Evolutionary conservation across 2,329 filamentous ascomycete genomes (phyloP).

Genomic region (Fusarium marasasianum): DNA sequence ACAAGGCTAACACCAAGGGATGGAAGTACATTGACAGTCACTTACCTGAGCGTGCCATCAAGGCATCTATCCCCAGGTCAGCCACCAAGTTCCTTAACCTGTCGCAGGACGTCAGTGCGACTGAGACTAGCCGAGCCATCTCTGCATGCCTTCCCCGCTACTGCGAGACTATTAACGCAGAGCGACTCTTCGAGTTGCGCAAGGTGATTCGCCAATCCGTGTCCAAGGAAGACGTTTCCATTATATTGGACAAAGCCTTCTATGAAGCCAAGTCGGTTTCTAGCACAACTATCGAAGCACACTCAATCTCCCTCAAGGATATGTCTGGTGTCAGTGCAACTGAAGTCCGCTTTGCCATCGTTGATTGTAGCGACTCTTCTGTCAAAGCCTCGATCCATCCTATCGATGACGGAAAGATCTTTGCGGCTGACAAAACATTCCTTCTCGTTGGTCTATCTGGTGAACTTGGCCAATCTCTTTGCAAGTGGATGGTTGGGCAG

Average conservation of each 20-base stretch:
- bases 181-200: fast-evolving
- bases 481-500: background rate
- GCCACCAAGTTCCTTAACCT: background rate
- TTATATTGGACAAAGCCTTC: fast-evolving
- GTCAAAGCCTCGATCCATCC: background rate
- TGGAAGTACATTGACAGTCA: background rate
- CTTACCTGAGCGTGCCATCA: background rate
- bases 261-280: background rate
- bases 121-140: fast-evolving
- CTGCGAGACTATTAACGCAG: fast-evolving
- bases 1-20: fast-evolving
- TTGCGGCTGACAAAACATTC: background rate
- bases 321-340: background rate
- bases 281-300: background rate
- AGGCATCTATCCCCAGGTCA: fast-evolving
- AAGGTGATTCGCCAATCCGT: background rate
- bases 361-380: background rate
- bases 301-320: background rate
- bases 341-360: background rate
- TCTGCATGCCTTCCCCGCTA: background rate
- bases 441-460: background rate
- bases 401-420: background rate
- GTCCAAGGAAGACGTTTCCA: background rate
- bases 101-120: background rate
- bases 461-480: background rate